Evolutionary conservation across 352 stramenopile species (phyloP).

Genomic region (Phytophthora fragariaefolia): DNA sequence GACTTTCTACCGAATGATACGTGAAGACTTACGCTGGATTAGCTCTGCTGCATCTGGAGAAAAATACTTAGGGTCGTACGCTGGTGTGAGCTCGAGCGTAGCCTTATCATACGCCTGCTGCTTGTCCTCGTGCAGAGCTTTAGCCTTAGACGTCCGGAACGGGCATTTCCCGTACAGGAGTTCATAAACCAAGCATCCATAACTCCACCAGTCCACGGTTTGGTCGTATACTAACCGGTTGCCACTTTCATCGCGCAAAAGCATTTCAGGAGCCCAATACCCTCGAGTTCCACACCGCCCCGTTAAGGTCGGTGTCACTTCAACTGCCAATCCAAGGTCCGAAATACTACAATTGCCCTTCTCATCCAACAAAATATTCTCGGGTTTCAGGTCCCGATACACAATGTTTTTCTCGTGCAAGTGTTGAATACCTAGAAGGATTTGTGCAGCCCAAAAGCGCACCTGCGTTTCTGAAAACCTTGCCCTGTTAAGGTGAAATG

Average conservation of each 20-base stretch:
- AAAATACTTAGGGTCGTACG: conserved; percentile 86
- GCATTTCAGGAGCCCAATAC: conserved; percentile 98
- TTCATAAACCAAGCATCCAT: conserved; percentile 97
- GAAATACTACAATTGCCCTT: conserved; percentile 96
- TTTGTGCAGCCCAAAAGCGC: conserved; percentile 85
- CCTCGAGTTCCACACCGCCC: conserved; percentile 77
- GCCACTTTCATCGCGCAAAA: conserved; percentile 89
- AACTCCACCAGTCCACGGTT: conserved; percentile 97
- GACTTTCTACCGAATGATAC: background rate
- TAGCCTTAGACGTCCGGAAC: conserved; percentile 95
- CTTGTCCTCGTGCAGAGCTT: conserved; percentile 93
- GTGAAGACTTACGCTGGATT: conserved; percentile 64
- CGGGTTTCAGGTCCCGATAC: conserved; percentile 90
- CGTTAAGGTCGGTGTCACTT: conserved; percentile 89
- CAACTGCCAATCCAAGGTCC: conserved; percentile 96
- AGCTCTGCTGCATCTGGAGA: conserved; percentile 76
- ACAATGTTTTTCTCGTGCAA: conserved; percentile 92
- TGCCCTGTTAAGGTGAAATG: conserved; percentile 79
- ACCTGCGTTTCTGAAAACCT: conserved; percentile 77
- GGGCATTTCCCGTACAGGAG: conserved; percentile 97
- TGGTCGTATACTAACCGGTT: conserved; percentile 95
- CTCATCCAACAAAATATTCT: conserved; percentile 93
- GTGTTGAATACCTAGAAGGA: conserved; percentile 79
- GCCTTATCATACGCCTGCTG: conserved; percentile 87
- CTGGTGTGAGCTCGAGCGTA: conserved; percentile 77